Evolutionary conservation across 257 asterid genomes (phyloP).

Genomic region (Echium plantagineum): DNA sequence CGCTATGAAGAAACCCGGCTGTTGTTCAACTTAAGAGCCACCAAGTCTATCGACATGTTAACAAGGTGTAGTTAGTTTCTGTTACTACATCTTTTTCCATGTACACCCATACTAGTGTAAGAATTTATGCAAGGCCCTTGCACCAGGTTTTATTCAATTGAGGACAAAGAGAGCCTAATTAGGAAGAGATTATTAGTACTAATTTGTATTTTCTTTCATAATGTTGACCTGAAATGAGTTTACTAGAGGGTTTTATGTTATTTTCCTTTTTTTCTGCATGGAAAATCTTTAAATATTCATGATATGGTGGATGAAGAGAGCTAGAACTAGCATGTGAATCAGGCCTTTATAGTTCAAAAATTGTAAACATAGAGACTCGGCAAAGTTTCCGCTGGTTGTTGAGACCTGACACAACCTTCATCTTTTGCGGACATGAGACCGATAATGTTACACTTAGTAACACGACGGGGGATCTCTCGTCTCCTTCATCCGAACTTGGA

Average conservation of each 20-base stretch:
- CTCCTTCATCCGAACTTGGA: too few species aligned
- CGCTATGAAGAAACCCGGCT: neutral
- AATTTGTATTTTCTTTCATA: neutral
- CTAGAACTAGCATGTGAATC: too few species aligned
- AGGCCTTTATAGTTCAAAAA: too few species aligned
- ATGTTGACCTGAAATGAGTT: neutral
- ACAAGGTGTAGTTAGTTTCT: neutral
- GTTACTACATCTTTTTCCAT: neutral
- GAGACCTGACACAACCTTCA: too few species aligned
- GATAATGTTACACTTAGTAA: too few species aligned
- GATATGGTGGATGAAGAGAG: neutral
- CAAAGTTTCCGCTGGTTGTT: too few species aligned
- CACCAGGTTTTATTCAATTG: neutral
- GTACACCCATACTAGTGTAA: too few species aligned
- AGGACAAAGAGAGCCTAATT: neutral
- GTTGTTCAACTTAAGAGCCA: neutral
- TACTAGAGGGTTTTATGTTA: neutral
- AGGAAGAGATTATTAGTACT: neutral
- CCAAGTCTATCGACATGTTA: neutral
- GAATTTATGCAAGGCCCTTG: too few species aligned
- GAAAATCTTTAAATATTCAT: neutral
- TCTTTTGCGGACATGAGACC: too few species aligned
- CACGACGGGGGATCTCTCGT: too few species aligned
- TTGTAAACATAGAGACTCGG: too few species aligned
- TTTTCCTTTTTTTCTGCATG: neutral